Conservation (phyloP, 2,329 filamentous ascomycete species). For the Coniochaeta sp. region DNA sequence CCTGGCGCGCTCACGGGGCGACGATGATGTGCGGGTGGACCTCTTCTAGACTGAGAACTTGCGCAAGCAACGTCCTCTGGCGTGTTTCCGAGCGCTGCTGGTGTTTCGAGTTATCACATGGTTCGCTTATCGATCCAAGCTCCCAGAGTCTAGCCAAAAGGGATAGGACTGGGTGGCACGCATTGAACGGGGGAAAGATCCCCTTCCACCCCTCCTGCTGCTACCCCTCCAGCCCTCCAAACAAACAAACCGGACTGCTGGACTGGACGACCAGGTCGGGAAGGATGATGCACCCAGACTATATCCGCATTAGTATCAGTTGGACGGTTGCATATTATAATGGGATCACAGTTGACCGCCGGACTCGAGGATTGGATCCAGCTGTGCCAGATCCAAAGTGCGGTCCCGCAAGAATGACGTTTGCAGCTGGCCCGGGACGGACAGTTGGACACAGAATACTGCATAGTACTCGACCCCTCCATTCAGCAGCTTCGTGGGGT, state of each 20-base stretch:
- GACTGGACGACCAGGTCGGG: neutral
- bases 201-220: neutral
- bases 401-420: neutral
- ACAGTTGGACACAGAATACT: neutral
- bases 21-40: neutral
- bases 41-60: neutral
- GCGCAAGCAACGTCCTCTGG: neutral
- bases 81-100: neutral
- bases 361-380: neutral
- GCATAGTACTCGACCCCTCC: neutral
- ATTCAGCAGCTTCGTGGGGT: neutral
- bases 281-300: neutral
- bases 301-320: neutral
- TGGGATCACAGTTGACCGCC: neutral
- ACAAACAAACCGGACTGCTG: neutral
- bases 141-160: neutral
- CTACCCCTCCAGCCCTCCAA: neutral
- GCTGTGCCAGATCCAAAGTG: neutral
- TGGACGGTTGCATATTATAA: neutral
- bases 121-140: neutral
- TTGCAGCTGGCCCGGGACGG: neutral
- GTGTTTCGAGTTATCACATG: constrained; percentile 1
- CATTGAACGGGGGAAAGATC: neutral
- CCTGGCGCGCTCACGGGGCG: neutral
- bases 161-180: neutral